phyloP scores from a whole-genome alignment of 345 rosid species.

The Lepidium didymum region DNA sequence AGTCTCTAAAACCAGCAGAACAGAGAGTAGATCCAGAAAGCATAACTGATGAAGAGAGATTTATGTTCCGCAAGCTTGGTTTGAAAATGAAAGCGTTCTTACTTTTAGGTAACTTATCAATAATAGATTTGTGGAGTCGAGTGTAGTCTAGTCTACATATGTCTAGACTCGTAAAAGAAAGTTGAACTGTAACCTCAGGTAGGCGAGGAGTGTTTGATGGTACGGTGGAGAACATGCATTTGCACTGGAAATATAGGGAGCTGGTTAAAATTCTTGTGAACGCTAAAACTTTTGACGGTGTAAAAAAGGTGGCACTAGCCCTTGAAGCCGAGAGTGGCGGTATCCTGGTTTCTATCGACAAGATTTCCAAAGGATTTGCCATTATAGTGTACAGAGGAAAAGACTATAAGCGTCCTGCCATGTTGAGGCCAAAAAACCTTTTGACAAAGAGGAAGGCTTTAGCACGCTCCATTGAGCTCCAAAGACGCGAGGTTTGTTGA shows the following conservation, averaged over 20 bases:
- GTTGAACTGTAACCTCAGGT: slow-evolving; percentile 42
- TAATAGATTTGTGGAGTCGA: neutral
- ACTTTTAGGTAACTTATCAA: slow-evolving; percentile 59
- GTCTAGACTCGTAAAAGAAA: slow-evolving; percentile 10
- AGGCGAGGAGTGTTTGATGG: slow-evolving; percentile 94
- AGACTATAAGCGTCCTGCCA: slow-evolving; percentile 75
- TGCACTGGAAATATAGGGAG: slow-evolving; percentile 95
- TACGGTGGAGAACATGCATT: slow-evolving; percentile 96
- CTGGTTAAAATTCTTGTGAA: slow-evolving; percentile 71
- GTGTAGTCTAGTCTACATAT: neutral
- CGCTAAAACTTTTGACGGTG: slow-evolving; percentile 71
- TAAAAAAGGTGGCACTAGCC: slow-evolving; percentile 72
- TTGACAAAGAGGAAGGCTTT: slow-evolving; percentile 93
- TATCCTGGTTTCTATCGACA: slow-evolving; percentile 79
- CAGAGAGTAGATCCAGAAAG: slow-evolving; percentile 62
- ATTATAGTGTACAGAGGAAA: slow-evolving; percentile 76
- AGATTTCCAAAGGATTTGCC: slow-evolving; percentile 84
- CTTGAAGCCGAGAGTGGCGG: slow-evolving; percentile 98
- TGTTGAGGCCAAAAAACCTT: slow-evolving; percentile 78
- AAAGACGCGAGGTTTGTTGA: slow-evolving; percentile 65
- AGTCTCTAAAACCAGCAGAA: slow-evolving; percentile 52
- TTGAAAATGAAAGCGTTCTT: slow-evolving; percentile 91
- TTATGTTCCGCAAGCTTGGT: slow-evolving; percentile 94
- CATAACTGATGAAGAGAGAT: slow-evolving; percentile 93
- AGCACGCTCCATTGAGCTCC: slow-evolving; percentile 95